Evolutionary conservation across 345 rosid species (phyloP).

Genomic region (Trapa incisa): DNA sequence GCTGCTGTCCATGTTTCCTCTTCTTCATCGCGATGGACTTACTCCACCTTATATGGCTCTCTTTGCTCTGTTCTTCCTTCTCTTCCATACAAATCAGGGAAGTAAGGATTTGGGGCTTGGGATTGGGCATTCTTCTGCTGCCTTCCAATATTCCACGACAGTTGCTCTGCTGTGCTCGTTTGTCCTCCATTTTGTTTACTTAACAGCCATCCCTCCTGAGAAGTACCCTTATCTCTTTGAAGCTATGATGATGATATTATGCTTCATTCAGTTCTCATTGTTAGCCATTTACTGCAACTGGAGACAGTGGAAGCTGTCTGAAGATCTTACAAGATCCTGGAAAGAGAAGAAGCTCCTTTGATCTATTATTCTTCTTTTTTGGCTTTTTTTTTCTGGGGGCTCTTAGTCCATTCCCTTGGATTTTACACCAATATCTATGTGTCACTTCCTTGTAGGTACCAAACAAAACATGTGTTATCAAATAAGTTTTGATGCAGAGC

Average conservation of each 20-base stretch:
- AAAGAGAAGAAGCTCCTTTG: conserved; percentile 23
- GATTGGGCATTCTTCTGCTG: conserved; percentile 11
- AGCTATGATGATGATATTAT: conserved; percentile 35
- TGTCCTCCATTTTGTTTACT: conserved; percentile 50
- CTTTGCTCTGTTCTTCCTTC: conserved; percentile 35
- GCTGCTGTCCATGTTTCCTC: conserved; percentile 89
- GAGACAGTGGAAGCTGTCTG: conserved; percentile 25
- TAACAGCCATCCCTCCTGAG: conserved; percentile 30
- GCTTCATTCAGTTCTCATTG: conserved; percentile 24
- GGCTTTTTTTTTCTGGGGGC: not conserved
- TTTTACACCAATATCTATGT: not conserved
- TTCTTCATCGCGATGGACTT: conserved; percentile 67
- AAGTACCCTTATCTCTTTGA: conserved; percentile 37
- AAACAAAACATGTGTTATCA: too few relatives aligned
- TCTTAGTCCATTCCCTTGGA: not conserved
- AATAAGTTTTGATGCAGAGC: too few relatives aligned
- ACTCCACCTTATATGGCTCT: conserved; percentile 47
- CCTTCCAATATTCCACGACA: conserved; percentile 14
- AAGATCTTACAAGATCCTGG: conserved; percentile 6
- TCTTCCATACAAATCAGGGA: conserved; percentile 30
- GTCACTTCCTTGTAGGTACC: too few relatives aligned
- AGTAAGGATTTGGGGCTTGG: conserved; percentile 12
- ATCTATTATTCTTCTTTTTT: not conserved
- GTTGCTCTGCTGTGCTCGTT: conserved; percentile 34
- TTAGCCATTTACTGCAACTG: conserved; percentile 23